Base-by-base conservation (phyloP, 176 grass and related monocot species). In the Themeda triandra region DNA sequence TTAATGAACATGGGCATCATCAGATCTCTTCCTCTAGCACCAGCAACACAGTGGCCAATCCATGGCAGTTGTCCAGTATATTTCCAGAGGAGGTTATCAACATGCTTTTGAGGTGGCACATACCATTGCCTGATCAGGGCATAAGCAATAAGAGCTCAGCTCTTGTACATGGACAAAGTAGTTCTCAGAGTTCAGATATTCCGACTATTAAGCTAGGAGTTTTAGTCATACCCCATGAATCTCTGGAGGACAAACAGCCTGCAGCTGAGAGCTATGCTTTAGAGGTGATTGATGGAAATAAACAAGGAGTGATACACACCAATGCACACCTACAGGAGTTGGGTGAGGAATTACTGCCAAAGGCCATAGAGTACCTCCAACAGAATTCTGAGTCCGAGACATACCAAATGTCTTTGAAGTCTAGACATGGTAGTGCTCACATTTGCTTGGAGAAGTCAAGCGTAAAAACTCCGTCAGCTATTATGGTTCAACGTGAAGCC, bases 341-440 rank as follows among this genome's bases (percentile, higher is more conserved):
- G 9, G 69, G 76, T 31, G 64, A 77, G 58, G 77, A 69, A 48
- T 36, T 85, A 27, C 6, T 85, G 8, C 73, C 63, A 5, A 77
- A 69, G 35, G 73, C 83, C 6, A n/a, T 77, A 7, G 33, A 85
- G 6, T 67, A 85, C 25, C 83, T 77, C 5, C 39, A 39, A 15
- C 45, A 69, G 48, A 59, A 67, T 46, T 1, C 44, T 30, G 4
- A 56, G 15, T 85, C 83, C 24, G 41, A 39, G 63, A 40, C 23
- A 19, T 77, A 85, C 30, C 83, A 69, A 18, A 40, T 86, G 29
- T 86, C 67, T 18, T 35, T 79, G 53, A 86, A 69, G 54, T 79
- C 75, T 19, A 36, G 39, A 2, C 84, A 86, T 49, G 84, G 84
- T 40, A 63, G 23, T 18, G 76, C 84, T 0, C 53, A 86, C 15